A percentile compares a stretch with the other conserved stretches of the same genome.
Evolutionary conservation across 352 stramenopile genomes (phyloP).

Genomic region (Globisporangium nodosum): DNA sequence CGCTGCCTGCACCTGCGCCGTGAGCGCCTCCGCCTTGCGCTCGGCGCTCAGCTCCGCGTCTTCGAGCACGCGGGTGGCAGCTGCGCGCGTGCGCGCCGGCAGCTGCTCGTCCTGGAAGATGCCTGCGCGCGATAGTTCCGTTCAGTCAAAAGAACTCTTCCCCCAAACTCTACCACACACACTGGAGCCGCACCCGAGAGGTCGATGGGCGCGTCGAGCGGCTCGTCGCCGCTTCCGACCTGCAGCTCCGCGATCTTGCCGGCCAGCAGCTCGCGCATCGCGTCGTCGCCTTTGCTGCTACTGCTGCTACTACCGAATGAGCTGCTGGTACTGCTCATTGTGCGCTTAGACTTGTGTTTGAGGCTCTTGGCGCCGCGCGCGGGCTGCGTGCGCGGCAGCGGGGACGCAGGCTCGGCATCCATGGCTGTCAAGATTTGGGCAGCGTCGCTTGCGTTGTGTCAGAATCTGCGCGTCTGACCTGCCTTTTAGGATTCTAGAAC

Average conservation of each 20-base stretch:
- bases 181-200: constrained; percentile 28
- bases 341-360: constrained; percentile 84
- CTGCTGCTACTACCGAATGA: constrained; percentile 14
- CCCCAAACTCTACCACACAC: neutral
- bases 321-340: constrained; percentile 10
- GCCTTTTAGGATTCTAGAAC: no score
- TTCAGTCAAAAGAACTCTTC: no score
- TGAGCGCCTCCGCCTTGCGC: constrained; percentile 40
- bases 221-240: constrained; percentile 64
- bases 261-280: constrained; percentile 67
- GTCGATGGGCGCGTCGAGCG: constrained; percentile 68
- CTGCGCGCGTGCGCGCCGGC: constrained; percentile 22
- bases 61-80: constrained; percentile 31
- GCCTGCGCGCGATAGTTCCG: constrained; percentile 11
- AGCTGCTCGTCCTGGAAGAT: constrained; percentile 68
- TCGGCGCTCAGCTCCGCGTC: constrained; percentile 30
- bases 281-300: constrained; percentile 32
- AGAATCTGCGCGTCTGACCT: neutral
- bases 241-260: constrained; percentile 85
- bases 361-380: constrained; percentile 56
- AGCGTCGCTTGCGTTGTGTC: no score
- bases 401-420: neutral
- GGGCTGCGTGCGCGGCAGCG: constrained; percentile 39
- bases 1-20: constrained; percentile 30
- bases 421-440: no score